Evolutionary conservation across 768 basidiomycete species (phyloP).

Genomic region (Xerocomellus amylosporus): DNA sequence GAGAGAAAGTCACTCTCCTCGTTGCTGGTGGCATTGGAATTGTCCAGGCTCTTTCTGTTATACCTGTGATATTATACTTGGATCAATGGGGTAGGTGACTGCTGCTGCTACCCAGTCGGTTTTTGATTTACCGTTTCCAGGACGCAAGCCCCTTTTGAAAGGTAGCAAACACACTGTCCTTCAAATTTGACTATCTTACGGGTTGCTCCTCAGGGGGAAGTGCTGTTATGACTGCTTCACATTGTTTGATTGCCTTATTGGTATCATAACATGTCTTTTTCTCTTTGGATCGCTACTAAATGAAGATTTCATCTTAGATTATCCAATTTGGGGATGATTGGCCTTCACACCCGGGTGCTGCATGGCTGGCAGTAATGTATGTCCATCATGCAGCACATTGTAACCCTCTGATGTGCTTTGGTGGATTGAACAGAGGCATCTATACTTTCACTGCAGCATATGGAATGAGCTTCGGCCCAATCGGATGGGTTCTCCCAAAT

Average conservation of each 20-base stretch:
- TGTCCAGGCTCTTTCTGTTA: conserved; percentile 71
- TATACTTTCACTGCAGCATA: conserved; percentile 78
- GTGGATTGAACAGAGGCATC: conserved; percentile 43
- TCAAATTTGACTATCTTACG: neutral
- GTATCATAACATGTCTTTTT: conserved; percentile 34
- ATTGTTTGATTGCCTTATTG: conserved; percentile 61
- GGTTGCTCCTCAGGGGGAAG: conserved; percentile 46
- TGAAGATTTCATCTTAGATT: conserved; percentile 35
- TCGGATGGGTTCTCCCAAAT: conserved; percentile 81
- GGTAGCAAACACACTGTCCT: conserved; percentile 22
- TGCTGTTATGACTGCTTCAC: conserved; percentile 59
- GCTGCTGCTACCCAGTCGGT: neutral
- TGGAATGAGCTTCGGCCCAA: conserved; percentile 73
- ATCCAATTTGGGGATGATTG: conserved; percentile 52
- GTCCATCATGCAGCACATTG: conserved; percentile 18
- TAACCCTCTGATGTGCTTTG: neutral
- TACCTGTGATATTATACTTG: conserved; percentile 70
- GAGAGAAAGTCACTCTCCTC: conserved; percentile 58
- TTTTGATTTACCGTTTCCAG: conserved; percentile 31
- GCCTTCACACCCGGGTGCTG: conserved; percentile 53
- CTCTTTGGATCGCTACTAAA: neutral
- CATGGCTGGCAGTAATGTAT: conserved; percentile 69
- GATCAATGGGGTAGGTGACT: conserved; percentile 54
- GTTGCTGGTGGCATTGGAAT: conserved; percentile 78
- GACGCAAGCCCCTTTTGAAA: conserved; percentile 63